Base-by-base conservation (phyloP, 2,329 filamentous ascomycete genomes). In the Aspergillus luchuensis region DNA sequence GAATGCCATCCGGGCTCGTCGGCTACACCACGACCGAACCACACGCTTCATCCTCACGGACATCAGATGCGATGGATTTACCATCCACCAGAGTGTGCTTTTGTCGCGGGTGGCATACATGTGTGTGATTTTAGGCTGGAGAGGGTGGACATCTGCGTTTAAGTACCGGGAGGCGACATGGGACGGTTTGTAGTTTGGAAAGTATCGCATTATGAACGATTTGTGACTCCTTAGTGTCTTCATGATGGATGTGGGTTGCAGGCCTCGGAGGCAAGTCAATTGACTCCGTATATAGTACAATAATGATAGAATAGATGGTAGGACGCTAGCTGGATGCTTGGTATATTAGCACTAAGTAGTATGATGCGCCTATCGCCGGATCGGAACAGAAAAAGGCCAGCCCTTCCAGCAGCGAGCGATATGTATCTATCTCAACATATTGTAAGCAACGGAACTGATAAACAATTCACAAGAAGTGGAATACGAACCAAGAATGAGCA, bases 61-160 rank as follows among this genome's bases (percentile, higher is more conserved):
- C 15, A 64, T 63, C 57, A 68, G 71, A 56, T 62, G 67, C 61
- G 56, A 72, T 63, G 59, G 71, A 55, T 59, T 77, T 5, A 82
- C 76, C 15, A 72, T 71, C 80, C 81, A 84, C 78, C 83, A 83
- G 17, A 87, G 74, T 36, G 72, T 74, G 66, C 78, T 72, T 8
- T 70, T 72, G 43, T 78, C 73, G 47, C 79, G 76, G 58, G 72
- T 69, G 7, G 67, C 65, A 56, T 74, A 79, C 57, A 73, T 68
- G 43, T 78, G 66, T 23, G 69, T 45, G 55, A 79, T 69, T 64
- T 77, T 79, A 19, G 73, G 73, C 15, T 71, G 70, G 53, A 80
- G 68, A 2, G 74, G 72, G 63, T 79, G 73, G 53, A 61, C 56
- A 10, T 58, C 67, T 63, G 63, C 53, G 33, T 33, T 50, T 38